Conservation (phyloP, 345 rosid species). For the Boechera stricta region DNA sequence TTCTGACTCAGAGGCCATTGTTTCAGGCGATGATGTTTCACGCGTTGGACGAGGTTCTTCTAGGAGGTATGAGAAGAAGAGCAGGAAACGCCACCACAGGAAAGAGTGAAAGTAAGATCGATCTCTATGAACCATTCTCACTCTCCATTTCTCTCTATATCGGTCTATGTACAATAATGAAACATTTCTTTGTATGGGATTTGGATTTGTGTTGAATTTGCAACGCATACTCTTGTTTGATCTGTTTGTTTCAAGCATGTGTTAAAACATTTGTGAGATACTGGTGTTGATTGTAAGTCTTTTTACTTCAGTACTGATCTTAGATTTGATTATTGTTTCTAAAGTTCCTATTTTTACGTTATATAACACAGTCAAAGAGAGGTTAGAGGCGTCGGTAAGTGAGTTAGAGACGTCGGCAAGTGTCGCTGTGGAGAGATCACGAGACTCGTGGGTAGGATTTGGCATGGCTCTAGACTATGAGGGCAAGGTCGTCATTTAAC, state of each 20-base stretch:
- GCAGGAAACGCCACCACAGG: constrained; percentile 55
- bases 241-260: constrained; percentile 39
- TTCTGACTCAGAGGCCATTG: constrained; percentile 53
- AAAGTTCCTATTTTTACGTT: constrained; percentile 44
- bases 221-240: constrained; percentile 16
- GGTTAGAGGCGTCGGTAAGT: constrained; percentile 29
- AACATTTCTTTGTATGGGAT: constrained; percentile 16
- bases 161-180: constrained; percentile 26
- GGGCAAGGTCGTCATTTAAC: constrained; percentile 27
- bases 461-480: constrained; percentile 3
- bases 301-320: not conserved
- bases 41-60: constrained; percentile 67
- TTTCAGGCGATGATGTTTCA: constrained; percentile 50
- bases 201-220: constrained; percentile 29
- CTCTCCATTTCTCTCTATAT: not conserved
- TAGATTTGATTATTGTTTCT: constrained; percentile 52
- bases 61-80: constrained; percentile 63
- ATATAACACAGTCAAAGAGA: constrained; percentile 24
- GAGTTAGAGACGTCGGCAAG: constrained; percentile 22
- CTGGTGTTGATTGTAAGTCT: not conserved
- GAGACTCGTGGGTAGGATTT: constrained; percentile 27
- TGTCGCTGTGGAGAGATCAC: constrained; percentile 28
- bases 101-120: constrained; percentile 34
- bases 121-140: not conserved
- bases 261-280: constrained; percentile 3